Conservation (phyloP, 2,329 filamentous ascomycete species). For the Penicillium expansum region DNA sequence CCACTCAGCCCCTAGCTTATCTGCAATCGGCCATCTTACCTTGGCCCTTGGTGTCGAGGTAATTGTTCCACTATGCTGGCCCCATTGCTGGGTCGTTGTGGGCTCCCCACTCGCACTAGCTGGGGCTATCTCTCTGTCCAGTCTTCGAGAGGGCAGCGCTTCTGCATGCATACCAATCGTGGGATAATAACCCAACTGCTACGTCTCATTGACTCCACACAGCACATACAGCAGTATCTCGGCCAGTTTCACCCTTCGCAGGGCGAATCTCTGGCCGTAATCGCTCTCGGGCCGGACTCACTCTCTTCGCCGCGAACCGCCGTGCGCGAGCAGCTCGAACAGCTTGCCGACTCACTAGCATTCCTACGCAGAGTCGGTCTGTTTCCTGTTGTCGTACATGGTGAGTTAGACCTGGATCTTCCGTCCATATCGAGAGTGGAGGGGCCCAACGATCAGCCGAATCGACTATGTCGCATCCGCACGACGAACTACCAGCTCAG, state of each 20-base stretch:
- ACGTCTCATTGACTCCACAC: not conserved
- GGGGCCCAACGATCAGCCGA: not conserved
- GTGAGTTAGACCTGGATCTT: not conserved
- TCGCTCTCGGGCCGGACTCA: not conserved
- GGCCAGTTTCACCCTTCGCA: not conserved
- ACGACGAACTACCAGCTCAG: conserved; percentile 2
- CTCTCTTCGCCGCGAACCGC: not conserved
- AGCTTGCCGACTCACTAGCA: not conserved
- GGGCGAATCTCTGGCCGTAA: not conserved
- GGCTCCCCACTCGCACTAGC: not conserved
- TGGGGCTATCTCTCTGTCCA: not conserved
- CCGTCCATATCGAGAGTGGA: not conserved
- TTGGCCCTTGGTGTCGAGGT: not conserved
- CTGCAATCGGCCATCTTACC: not conserved
- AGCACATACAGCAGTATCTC: conserved; percentile 1
- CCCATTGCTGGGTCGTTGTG: not conserved
- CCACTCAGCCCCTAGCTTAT: not conserved
- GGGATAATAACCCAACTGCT: not conserved
- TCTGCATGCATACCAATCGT: not conserved
- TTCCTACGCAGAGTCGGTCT: not conserved
- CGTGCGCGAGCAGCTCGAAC: not conserved
- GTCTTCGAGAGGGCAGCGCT: not conserved
- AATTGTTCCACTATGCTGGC: not conserved
- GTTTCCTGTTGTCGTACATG: conserved; percentile 1
- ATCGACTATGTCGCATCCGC: not conserved